Evolutionary conservation across 148 eudicot genomes (phyloP).

Genomic region (Rhododendron kiyosumense): DNA sequence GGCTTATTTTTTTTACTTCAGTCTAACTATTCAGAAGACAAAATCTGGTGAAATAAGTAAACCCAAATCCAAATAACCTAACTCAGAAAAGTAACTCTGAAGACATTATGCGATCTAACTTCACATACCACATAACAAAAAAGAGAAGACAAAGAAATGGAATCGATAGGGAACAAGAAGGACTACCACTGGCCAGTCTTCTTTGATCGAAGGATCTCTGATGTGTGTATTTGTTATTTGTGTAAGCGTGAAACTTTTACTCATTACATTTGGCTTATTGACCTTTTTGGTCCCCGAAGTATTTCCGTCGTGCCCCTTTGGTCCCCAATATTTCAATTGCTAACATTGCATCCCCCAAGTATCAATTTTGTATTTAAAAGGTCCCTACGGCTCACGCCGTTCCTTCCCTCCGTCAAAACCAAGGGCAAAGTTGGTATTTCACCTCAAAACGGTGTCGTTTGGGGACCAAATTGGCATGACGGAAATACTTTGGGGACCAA

Average conservation of each 20-base stretch:
- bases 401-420: too few species aligned
- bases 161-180: not conserved
- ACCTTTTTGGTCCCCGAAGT: too few species aligned
- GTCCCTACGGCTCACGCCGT: too few species aligned
- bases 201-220: not conserved
- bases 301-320: too few species aligned
- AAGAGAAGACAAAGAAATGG: not conserved
- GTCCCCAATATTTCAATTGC: too few species aligned
- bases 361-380: too few species aligned
- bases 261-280: not conserved
- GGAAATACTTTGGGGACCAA: too few species aligned
- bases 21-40: not conserved
- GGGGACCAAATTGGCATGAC: too few species aligned
- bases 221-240: not conserved
- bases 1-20: not conserved
- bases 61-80: not conserved
- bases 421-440: too few species aligned
- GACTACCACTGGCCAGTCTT: not conserved
- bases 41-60: not conserved
- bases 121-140: not conserved
- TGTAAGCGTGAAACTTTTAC: not conserved
- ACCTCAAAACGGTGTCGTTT: too few species aligned
- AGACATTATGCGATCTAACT: not conserved
- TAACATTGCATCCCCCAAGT: too few species aligned
- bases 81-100: not conserved